These are phyloP conservation scores for Sanghuangporus sanghuang DNA, from an alignment of 1,284 basidiomycete genomes.

Conservation along the genomic window DNA sequence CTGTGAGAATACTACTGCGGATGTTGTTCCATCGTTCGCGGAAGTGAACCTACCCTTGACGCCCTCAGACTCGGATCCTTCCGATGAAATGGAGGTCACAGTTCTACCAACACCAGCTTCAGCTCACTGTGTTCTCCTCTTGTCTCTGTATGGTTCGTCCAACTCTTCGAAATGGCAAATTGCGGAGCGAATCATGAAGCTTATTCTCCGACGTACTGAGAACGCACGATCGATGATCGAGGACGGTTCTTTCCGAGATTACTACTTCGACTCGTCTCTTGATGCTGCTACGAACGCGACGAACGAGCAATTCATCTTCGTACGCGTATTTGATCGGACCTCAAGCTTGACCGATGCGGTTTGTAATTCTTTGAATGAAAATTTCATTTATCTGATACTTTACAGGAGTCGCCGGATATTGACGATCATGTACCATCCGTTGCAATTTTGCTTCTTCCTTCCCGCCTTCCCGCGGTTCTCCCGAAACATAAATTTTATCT, in stretches of 20 bases:
- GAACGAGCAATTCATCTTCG: neutral
- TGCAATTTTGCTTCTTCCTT: constrained; percentile 14
- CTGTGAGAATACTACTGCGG: constrained; percentile 2
- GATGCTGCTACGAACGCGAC: neutral
- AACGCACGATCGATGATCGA: neutral
- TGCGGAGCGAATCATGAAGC: constrained; percentile 12
- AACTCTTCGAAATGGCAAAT: constrained; percentile 16
- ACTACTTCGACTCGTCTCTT: constrained; percentile 4
- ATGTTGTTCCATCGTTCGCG: constrained; percentile 8
- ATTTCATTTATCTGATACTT: constrained; percentile 4
- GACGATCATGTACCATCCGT: constrained; percentile 9
- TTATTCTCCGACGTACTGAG: constrained; percentile 2
- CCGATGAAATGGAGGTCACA: constrained; percentile 5
- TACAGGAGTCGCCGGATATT: constrained; percentile 3
- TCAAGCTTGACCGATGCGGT: constrained; percentile 6
- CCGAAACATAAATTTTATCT: constrained; percentile 16
- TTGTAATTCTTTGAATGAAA: neutral
- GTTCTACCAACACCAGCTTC: neutral
- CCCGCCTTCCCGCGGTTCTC: constrained; percentile 9
- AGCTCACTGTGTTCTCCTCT: constrained; percentile 4
- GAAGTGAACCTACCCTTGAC: constrained; percentile 11
- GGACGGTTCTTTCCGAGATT: constrained; percentile 5
- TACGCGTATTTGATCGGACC: constrained; percentile 11
- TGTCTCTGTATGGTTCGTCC: constrained; percentile 16
- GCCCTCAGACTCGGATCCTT: constrained; percentile 7